Base-by-base conservation (phyloP, 2,329 filamentous ascomycete species). In the Diplodia intermedia region DNA sequence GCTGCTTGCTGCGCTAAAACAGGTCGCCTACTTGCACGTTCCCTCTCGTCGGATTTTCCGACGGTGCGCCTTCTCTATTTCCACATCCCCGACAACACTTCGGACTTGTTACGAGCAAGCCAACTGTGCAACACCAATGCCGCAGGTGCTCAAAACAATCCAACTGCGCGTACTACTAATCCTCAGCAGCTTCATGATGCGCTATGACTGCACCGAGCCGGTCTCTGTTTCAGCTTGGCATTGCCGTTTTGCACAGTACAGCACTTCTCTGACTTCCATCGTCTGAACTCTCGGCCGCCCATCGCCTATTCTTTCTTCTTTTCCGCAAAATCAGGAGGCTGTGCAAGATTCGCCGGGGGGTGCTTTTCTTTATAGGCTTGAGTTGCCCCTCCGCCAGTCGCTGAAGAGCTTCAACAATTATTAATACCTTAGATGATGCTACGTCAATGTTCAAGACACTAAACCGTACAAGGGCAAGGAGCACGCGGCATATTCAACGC, bases 161-260 rank as follows among this genome's bases (percentile, higher is more conserved):
- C 23, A 33, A 2, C 31, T n/a, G n/a, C 12, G 5, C n/a, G 60
- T 47, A 8, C n/a, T 20, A 11, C 43, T 49, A 40, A 52, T 38
- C 47, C 31, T 63, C 23, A 52, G 29, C n/a, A 52, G 47, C 23
- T 23, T 31, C 18, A 20, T 38, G 20, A 52, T 18, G 29, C 26
- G 38, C 15, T 18, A 36, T 50, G 43, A 50, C 57, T 11, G 31
- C 43, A 62, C 20, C 23, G 12, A 12, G n/a, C 47, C 29, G 18
- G 29, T 12, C 15, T 38, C 43, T 38, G 60, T 63, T 63, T 63
- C 60, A 52, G 43, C 60, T 63, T 63, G 60, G 47, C 60, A 52
- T 20, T 38, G n/a, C 47, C 12, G 60, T 52, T 43, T 62, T 14
- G 26, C 26, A 4, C 26, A 26, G 26, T 4, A 33, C 38, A 11